phyloP scores from a whole-genome alignment of 192 early-diverging fungal species.

The Podila minutissima region DNA sequence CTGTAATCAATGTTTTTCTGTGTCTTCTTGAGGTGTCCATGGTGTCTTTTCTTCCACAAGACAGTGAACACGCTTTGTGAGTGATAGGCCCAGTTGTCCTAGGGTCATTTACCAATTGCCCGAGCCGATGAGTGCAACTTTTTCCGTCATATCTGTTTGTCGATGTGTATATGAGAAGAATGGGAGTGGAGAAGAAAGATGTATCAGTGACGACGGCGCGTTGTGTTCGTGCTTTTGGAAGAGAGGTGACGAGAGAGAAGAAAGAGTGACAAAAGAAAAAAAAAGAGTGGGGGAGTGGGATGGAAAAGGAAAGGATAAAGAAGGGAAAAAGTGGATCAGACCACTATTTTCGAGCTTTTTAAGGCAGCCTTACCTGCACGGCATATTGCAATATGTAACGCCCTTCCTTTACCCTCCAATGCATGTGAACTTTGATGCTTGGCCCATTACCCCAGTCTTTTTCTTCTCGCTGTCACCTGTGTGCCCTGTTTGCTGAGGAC shows the following conservation, averaged over 20 bases:
- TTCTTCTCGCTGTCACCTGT: no score
- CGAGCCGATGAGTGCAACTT: constrained; percentile 90
- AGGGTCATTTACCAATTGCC: constrained; percentile 87
- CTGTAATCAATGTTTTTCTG: neutral
- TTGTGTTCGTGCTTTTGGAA: neutral
- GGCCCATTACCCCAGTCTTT: no score
- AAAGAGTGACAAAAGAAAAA: neutral
- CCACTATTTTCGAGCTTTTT: no score
- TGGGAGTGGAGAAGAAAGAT: neutral
- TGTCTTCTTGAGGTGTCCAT: no score
- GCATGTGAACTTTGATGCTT: no score
- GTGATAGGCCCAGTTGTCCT: neutral
- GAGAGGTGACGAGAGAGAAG: neutral
- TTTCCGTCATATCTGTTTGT: constrained; percentile 60
- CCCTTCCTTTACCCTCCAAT: no score
- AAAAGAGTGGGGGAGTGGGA: constrained; percentile 1
- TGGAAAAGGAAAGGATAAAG: constrained; percentile 1
- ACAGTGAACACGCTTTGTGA: neutral
- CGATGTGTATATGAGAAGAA: neutral
- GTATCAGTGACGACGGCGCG: neutral
- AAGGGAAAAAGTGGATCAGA: neutral
- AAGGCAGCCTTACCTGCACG: no score
- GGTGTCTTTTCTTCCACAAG: neutral
- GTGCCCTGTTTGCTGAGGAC: no score
- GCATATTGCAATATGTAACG: no score